Base-by-base conservation (phyloP, 768 basidiomycete genomes). In the Podaxis sp. region DNA sequence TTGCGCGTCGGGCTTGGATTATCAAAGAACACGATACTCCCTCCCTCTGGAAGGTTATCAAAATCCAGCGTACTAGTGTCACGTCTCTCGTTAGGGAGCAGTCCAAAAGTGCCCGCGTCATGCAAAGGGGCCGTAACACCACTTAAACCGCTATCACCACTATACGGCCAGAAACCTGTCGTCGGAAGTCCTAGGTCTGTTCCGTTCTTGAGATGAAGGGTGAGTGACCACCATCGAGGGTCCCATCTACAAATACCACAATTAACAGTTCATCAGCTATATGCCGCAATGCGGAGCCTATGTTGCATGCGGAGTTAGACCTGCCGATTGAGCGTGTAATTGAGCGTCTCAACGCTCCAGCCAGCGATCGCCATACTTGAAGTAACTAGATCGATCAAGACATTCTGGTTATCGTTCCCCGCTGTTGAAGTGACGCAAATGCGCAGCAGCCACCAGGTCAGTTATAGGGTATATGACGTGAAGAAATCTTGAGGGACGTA, bases 91-190 rank as follows among this genome's bases (percentile, higher is more conserved):
- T 69, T 65, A 2, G 65, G 38, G 58, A 61, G 55, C 29, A 73
- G 29, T 7, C 62, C 71, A 61, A 60, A 73, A 12, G 63, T 70
- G 11, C 72, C 72, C 3, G 68, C 72, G 46, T 74, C 73, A 58
- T 69, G 61, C 2, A 74, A 13, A 1, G 71, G 70, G 2, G 65
- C 72, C 2, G 68, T 72, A 29, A 72, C 68, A 36, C 73, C 73
- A 29, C 50, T 56, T 7, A 68, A 46, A 6, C 73, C 73, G 19
- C 71, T 71, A 61, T 74, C 64, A 17, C 73, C 73, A 41, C 67
- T 71, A 60, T 73, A 73, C 2, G 73, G 73, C 73, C 73, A 74
- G 57, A 69, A 74, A 2, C 73, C 73, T 2, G 73, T 74, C 15
- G 72, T 74, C 2, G 73, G 73, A 11, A 74, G 63, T 15, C 69